These are phyloP conservation scores for Domatiomyces globalis DNA, from an alignment of 2,329 filamentous ascomycete species.

Conservation along the genomic window DNA sequence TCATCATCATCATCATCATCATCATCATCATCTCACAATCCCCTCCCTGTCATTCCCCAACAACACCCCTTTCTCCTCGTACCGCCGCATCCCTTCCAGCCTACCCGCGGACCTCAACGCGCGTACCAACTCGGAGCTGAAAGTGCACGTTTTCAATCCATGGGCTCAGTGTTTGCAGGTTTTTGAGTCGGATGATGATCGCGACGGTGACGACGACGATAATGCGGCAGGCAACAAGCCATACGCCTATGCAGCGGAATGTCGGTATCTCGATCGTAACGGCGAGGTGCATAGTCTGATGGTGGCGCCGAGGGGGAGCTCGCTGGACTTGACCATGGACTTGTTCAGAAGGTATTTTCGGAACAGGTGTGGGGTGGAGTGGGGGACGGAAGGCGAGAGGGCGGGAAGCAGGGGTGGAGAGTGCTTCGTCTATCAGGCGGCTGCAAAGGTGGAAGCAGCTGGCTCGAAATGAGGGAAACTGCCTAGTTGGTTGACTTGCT, in stretches of 20 bases:
- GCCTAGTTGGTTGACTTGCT: no score
- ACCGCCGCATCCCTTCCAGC: conserved; percentile 8
- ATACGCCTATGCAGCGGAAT: conserved; percentile 29
- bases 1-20: no score
- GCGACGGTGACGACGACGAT: conserved; percentile 32
- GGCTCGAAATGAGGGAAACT: conserved; percentile 15
- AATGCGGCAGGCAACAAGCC: conserved; percentile 33
- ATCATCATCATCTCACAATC: conserved; percentile 4
- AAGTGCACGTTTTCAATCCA: conserved; percentile 15
- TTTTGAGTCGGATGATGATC: conserved; percentile 36
- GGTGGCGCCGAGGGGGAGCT: conserved; percentile 19
- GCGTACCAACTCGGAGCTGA: conserved; percentile 5
- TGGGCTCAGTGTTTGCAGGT: conserved; percentile 36
- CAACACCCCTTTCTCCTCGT: conserved; percentile 4
- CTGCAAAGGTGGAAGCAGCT: background rate
- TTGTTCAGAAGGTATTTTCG: conserved; percentile 46
- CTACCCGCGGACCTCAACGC: conserved; percentile 5
- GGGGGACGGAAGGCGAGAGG: conserved; percentile 33
- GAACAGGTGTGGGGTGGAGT: conserved; percentile 43
- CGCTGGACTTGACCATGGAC: conserved; percentile 29
- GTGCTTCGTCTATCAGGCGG: no score
- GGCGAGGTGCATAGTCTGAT: no score
- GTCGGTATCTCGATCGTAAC: no score
- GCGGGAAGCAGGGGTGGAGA: conserved; percentile 1
- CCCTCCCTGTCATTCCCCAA: conserved; percentile 1